Base-by-base conservation (phyloP, 139 green algal genomes). In the Ostreobium quekettii region DNA sequence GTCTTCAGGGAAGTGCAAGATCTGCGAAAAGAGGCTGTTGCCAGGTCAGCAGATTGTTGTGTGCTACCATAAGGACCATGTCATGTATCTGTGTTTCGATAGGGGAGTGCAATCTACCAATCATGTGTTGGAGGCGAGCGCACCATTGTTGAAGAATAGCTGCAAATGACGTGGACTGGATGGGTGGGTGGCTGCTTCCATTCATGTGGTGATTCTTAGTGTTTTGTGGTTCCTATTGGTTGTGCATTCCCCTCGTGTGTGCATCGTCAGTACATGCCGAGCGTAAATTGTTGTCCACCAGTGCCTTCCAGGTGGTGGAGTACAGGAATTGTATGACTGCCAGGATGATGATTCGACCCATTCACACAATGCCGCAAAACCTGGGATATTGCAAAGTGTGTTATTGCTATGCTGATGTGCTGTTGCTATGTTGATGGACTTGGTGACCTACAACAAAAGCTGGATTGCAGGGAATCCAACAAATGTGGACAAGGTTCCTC, bases 21-120 rank as follows among this genome's bases (percentile, higher is more conserved):
- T 66, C 7, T 66, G 59, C 30, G 47, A 66, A 28, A 66, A 66
- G 32, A 39, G 28, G 5, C 26, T 66, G 59, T 22, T 66, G 26
- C 59, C 59, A 24, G 32, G 59, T 66, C 42, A 19, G 11, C 15
- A 53, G 11, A 19, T 53, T 53, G 11, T 11, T 11, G 11, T 53
- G 19, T 53, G 11, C 42, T 53, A 11, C 19, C 15, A 19, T 19
- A 53, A 26, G 11, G 42, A 19, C 15, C 19, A 53, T 26, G 19
- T 53, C 42, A 11, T 53, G 42, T 53, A 11, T 26, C 42, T 26
- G 42, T 53, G 42, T 26, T 53, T 19, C 42, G 19, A 53, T n/a
- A n/a, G n/a, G n/a, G n/a, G n/a, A n/a, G n/a, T n/a, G n/a, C n/a
- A n/a, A n/a, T n/a, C n/a, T n/a, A n/a, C n/a, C n/a, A n/a, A n/a